A percentile compares a stretch with the other conserved stretches of the same genome.
phyloP scores from a whole-genome alignment of 441 rosid genomes.

The Bocquillonia castaneifolia region DNA sequence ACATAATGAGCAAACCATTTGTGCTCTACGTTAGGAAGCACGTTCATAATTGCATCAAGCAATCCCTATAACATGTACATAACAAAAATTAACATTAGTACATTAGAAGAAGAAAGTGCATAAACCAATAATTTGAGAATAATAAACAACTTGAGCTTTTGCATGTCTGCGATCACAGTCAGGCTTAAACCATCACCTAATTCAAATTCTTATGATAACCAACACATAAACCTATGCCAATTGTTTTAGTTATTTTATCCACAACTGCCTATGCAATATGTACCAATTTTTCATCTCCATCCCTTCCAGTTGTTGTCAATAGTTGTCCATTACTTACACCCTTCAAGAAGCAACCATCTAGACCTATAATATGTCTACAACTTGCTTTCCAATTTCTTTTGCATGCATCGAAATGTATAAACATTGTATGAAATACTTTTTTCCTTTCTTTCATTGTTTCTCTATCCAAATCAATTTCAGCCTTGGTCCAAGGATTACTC shows the following conservation, averaged over 20 bases:
- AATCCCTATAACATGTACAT: no score
- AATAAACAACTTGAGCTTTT: not conserved
- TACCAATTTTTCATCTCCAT: not conserved
- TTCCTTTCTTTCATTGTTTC: not conserved
- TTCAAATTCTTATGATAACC: not conserved
- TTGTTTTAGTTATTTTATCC: not conserved
- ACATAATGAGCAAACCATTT: no score
- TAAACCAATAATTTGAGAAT: no score
- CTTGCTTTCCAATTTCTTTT: not conserved
- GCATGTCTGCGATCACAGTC: not conserved
- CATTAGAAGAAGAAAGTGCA: not conserved
- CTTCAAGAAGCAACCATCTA: slow-evolving; percentile 3
- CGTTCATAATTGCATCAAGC: no score
- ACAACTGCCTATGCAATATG: slow-evolving; percentile 1
- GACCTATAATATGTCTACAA: not conserved
- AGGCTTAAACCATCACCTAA: not conserved
- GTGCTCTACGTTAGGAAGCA: no score
- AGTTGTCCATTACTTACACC: not conserved
- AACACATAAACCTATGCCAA: not conserved
- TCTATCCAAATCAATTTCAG: not conserved
- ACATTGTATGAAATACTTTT: not conserved
- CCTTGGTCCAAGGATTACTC: not conserved
- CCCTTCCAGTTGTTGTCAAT: not conserved
- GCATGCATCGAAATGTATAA: not conserved
- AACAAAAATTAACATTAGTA: no score